Percentiles rank a stretch among this genome's conserved stretches.
phyloP scores from a whole-genome alignment of 2,329 filamentous ascomycete species.

The Penicillium olsonii region DNA sequence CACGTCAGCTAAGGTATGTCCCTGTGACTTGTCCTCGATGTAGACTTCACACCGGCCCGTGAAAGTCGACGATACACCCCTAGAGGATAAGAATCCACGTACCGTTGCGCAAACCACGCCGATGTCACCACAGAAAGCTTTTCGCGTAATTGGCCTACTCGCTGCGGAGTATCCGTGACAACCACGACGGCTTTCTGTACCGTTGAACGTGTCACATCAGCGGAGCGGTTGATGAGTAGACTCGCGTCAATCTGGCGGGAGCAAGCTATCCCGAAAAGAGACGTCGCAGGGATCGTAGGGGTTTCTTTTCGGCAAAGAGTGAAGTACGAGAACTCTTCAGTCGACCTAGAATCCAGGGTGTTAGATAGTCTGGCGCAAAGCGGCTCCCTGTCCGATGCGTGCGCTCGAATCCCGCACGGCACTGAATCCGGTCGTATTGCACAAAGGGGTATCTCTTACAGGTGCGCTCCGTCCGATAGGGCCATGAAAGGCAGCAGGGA shows the following conservation, averaged over 20 bases:
- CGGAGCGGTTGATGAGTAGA: slow-evolving; percentile 72
- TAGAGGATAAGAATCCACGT: slow-evolving; percentile 25
- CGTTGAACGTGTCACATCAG: slow-evolving; percentile 93
- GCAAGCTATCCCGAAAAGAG: slow-evolving; percentile 93
- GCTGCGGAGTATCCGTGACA: slow-evolving; percentile 85
- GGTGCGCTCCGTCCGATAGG: slow-evolving; percentile 90
- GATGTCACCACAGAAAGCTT: slow-evolving; percentile 86
- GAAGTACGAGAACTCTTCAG: slow-evolving; percentile 98
- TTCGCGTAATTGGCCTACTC: slow-evolving; percentile 87
- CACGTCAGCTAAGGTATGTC: slow-evolving; percentile 4
- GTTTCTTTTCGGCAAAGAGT: slow-evolving; percentile 68
- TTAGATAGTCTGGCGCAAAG: slow-evolving; percentile 2
- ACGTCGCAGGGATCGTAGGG: slow-evolving; percentile 61
- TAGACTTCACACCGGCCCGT: background rate
- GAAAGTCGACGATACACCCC: background rate
- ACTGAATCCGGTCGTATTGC: background rate
- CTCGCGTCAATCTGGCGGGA: slow-evolving; percentile 86
- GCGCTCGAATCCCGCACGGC: background rate
- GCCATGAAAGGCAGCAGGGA: slow-evolving; percentile 93
- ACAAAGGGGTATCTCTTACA: slow-evolving; percentile 56
- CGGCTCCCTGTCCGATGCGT: background rate
- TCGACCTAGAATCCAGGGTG: slow-evolving; percentile 48
- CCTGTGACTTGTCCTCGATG: background rate
- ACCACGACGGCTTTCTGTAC: slow-evolving; percentile 98
- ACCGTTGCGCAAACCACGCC: slow-evolving; percentile 93